Percentiles rank a stretch among this genome's conserved stretches.
These are phyloP conservation scores for Quercus phellos DNA, from an alignment of 331 rosid species.

Conservation along the genomic window DNA sequence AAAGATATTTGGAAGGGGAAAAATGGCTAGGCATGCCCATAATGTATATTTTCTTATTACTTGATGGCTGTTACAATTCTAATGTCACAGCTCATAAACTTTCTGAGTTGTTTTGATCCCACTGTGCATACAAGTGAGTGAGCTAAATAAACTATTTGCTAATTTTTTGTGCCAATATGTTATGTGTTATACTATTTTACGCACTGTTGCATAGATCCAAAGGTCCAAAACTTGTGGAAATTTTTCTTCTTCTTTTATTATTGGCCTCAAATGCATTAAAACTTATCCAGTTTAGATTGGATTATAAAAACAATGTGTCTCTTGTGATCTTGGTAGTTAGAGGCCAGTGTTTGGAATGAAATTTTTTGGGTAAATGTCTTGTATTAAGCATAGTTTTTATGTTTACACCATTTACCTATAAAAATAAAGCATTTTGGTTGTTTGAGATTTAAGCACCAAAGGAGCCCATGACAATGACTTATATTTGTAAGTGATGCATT, in stretches of 20 bases:
- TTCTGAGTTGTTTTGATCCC: background rate
- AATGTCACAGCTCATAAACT: background rate
- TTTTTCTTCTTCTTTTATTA: too few species aligned
- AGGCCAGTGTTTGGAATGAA: background rate
- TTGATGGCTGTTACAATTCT: background rate
- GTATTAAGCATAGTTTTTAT: background rate
- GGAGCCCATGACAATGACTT: background rate
- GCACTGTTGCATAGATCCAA: background rate
- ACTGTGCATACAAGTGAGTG: background rate
- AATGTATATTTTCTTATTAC: background rate
- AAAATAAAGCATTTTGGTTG: background rate
- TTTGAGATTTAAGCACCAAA: background rate
- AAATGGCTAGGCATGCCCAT: background rate
- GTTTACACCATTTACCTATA: background rate
- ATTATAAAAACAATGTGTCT: background rate
- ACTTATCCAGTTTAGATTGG: background rate
- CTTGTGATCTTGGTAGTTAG: background rate
- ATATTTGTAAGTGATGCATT: background rate
- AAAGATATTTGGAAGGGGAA: background rate
- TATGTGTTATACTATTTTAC: background rate
- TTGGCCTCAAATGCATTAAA: background rate
- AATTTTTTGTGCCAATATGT: background rate
- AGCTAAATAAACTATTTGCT: background rate
- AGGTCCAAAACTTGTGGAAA: too few species aligned
- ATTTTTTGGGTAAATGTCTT: background rate